Base-by-base conservation (phyloP, 805 yeast genomes). In the Yarrowia alimentaria region DNA sequence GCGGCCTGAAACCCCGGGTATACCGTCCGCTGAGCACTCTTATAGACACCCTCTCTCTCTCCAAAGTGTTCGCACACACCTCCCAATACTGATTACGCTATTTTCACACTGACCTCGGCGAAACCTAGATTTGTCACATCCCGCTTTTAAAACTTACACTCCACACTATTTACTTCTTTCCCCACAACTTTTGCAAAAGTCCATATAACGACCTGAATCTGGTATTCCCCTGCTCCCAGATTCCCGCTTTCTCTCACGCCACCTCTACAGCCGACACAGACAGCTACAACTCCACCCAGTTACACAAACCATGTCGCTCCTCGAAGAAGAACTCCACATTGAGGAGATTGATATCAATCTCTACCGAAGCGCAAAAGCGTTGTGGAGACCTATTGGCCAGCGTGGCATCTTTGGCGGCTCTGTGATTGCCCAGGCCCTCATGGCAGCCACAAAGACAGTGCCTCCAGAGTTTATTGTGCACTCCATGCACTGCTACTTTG, bases 391-490 rank as follows among this genome's bases (percentile, higher is more conserved):
- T 12, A 51, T 31, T 6, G 54, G 54, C 11, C 56, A 55, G 25
- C 20, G 57, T 14, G 56, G 56, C 5, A 50, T 53, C 21, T 54
- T 52, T 51, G 56, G 56, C 3, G 56, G 56, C 13, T 54, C 53
- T 10, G 57, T 54, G n/a, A 47, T 54, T 32, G 54, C 57, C 29
- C 56, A 54, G 35, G 32, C 54, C 3, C 33, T 54, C 17, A 54
- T 48, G 50, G 55, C 56, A 4, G 57, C 55, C n/a, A 54, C 29
- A 1, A 28, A 28, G 8, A 54, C 56, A 9, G 47, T 54, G 18
- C 51, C 45, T 6, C 48, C 32, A 10, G 51, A 37, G 32, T 54
- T 54, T 30, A 25, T 33, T 14, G 26, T 53, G 31, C 56, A 54
- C 18, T 34, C 53, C 18, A 50, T 54, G 57, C 56, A 54, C 48